Conservation (phyloP, 2,329 filamentous ascomycete genomes). For the Scedosporium apiospermum region DNA sequence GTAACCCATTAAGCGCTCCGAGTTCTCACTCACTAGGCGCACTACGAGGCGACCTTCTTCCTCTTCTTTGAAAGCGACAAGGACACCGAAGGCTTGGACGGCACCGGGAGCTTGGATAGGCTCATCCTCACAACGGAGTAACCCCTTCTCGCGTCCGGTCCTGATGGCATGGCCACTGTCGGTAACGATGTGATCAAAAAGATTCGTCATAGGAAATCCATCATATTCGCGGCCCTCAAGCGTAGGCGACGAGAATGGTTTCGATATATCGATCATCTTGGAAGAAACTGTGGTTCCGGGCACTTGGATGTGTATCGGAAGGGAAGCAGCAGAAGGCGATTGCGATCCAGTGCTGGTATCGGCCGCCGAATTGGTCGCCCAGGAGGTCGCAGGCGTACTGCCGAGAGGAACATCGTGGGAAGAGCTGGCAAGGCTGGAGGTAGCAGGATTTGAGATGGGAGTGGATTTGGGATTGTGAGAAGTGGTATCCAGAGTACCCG, state of each 20-base stretch:
- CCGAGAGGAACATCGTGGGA: not conserved
- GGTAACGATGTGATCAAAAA: slow-evolving; percentile 70
- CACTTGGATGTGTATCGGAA: not conserved
- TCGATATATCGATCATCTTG: not conserved
- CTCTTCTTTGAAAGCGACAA: slow-evolving; percentile 67
- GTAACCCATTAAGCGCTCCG: slow-evolving; percentile 64
- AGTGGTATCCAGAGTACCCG: not conserved
- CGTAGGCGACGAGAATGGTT: not conserved
- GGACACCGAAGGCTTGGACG: slow-evolving; percentile 68
- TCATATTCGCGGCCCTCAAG: slow-evolving; percentile 12
- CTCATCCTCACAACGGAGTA: slow-evolving; percentile 83
- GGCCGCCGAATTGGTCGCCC: not conserved
- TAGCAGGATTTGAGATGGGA: not conserved
- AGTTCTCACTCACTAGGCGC: slow-evolving; percentile 74
- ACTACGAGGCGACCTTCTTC: slow-evolving; percentile 58
- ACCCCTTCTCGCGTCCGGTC: slow-evolving; percentile 62
- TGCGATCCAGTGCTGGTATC: not conserved
- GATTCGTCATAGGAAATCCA: slow-evolving; percentile 52
- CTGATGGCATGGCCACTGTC: slow-evolving; percentile 75
- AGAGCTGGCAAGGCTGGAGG: not conserved
- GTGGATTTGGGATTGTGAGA: not conserved
- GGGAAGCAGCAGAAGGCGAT: not conserved
- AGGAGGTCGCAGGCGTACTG: not conserved
- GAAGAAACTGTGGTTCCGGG: not conserved
- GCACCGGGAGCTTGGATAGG: slow-evolving; percentile 82